Base-by-base conservation (phyloP, 2,329 filamentous ascomycete species). In the Neocucurbitaria cava region DNA sequence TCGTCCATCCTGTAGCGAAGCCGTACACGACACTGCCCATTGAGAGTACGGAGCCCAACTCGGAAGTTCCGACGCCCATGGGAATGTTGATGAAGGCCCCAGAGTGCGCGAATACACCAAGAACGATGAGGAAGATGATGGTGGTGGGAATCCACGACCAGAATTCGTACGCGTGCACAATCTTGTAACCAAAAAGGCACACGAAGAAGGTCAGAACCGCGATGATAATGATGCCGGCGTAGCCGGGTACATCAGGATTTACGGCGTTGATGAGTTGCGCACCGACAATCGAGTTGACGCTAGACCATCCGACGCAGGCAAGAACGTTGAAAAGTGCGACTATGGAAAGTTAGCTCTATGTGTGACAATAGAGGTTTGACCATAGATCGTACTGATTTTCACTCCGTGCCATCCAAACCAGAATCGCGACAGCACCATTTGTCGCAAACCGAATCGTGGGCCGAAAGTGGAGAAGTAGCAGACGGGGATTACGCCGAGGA, bases 401-500 rank as follows among this genome's bases (percentile, higher is more conserved):
- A 87, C 86, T n/a, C 82, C 83, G 61, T 84, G 87, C 76, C 85
- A 90, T 8, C 90, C 90, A 71, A 92, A 92, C 77, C 83, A 92
- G 76, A 89, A 92, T 31, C 90, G 82, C 10, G 88, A 87, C n/a
- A 93, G 80, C 1, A 92, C 88, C 87, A 93, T 92, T 70, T 92
- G 90, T 49, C 90, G 85, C 59, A 92, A 80, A 3, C 90, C 90
- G 61, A 91, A 92, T 8, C 79, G 78, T 2, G 90, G 87, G 2
- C 90, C 90, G 68, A 92, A 91, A 17, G 86, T 90, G 1, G 88
- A 89, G 79, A 92, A 92, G 76, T 88, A 91, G 69, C 85, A 89
- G 15, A 91, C 89, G 0, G 89, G 88, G 44, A 87, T 69, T 44
- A 89, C 83, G n/a, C 88, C 89, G 9, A 94, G 78, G 4, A 91